These are phyloP conservation scores for Sporothrix pallida DNA, from an alignment of 2,329 filamentous ascomycete species.

Conservation along the genomic window DNA sequence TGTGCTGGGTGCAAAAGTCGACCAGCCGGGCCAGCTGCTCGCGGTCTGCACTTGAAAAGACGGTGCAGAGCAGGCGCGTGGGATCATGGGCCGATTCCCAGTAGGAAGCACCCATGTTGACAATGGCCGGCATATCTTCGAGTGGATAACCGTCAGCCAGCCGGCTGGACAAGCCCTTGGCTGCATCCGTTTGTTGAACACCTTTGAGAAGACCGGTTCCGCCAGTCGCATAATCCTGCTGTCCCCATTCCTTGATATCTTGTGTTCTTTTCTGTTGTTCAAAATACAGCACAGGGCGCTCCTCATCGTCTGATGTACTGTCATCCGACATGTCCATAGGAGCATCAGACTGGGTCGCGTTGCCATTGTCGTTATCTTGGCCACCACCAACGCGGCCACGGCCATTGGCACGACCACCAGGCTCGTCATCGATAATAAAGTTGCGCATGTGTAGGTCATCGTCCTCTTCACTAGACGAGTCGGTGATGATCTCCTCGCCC, in stretches of 20 bases:
- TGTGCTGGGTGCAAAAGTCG: not conserved
- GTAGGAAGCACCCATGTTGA: constrained; percentile 29
- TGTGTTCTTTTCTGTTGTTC: too few species aligned
- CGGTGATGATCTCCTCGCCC: constrained; percentile 59
- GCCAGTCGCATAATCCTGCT: too few species aligned
- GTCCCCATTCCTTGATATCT: too few species aligned
- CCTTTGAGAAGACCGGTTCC: too few species aligned
- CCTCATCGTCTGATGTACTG: too few species aligned
- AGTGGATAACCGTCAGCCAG: not conserved
- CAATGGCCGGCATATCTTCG: constrained; percentile 34
- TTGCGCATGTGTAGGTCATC: constrained; percentile 53
- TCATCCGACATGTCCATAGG: not conserved
- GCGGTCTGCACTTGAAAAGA: constrained; percentile 30
- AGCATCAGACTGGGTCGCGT: not conserved
- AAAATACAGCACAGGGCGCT: too few species aligned
- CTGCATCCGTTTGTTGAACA: not conserved
- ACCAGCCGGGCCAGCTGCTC: constrained; percentile 32
- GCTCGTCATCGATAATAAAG: constrained; percentile 56
- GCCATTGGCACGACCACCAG: not conserved
- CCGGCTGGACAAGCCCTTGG: not conserved
- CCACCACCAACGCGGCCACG: not conserved
- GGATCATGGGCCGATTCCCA: constrained; percentile 34
- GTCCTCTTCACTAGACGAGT: constrained; percentile 51
- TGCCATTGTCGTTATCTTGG: constrained; percentile 27
- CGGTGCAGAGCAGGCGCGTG: constrained; percentile 35